These are phyloP conservation scores for Apiospora koreana DNA, from an alignment of 2,329 filamentous ascomycete genomes.

Conservation along the genomic window DNA sequence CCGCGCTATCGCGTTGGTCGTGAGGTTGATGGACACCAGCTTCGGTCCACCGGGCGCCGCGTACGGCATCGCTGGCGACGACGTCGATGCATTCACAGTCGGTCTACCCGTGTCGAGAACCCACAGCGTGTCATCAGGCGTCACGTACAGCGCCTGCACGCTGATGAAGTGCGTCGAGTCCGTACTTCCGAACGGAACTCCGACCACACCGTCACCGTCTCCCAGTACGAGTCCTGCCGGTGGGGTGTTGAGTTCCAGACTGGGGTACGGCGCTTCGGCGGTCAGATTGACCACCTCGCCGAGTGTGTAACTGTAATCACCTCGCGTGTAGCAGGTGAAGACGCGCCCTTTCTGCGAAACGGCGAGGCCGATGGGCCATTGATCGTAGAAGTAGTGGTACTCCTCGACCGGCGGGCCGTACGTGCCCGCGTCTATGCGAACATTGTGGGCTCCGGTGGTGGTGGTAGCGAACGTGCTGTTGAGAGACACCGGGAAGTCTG, in stretches of 20 bases:
- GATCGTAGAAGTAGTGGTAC: constrained; percentile 48
- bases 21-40: constrained; percentile 42
- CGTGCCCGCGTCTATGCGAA: constrained; percentile 47
- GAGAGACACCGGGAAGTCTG: constrained; percentile 8
- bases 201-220: constrained; percentile 33
- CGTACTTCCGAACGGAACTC: constrained; percentile 44
- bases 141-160: constrained; percentile 47
- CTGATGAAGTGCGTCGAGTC: constrained; percentile 41
- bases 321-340: constrained; percentile 47
- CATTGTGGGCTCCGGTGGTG: constrained; percentile 4
- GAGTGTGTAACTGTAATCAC: constrained; percentile 46
- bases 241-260: constrained; percentile 36
- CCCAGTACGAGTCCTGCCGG: constrained; percentile 19
- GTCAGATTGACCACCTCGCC: constrained; percentile 48
- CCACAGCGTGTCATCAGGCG: constrained; percentile 46
- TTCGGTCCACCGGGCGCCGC: constrained; percentile 46
- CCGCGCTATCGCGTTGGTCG: constrained; percentile 36
- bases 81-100: constrained; percentile 37
- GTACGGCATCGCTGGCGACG: constrained; percentile 41
- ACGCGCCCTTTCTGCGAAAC: constrained; percentile 42
- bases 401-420: constrained; percentile 49
- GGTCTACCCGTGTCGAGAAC: constrained; percentile 45
- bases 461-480: constrained; percentile 12
- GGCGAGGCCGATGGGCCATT: constrained; percentile 47
- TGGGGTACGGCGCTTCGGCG: constrained; percentile 47